Evolutionary conservation across 345 rosid species (phyloP).

Genomic region (Brassica cretica): DNA sequence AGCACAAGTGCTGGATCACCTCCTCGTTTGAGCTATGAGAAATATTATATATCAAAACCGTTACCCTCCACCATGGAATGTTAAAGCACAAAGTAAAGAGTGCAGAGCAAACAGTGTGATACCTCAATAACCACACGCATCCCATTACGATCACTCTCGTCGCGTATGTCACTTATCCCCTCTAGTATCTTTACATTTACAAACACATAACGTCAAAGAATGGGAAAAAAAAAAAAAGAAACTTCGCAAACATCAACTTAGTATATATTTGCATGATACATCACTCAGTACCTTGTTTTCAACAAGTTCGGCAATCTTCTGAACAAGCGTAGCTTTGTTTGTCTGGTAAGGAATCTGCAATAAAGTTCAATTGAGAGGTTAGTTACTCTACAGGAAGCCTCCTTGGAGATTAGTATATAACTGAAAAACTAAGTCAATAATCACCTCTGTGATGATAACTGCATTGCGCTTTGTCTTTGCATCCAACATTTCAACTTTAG

Average conservation of each 20-base stretch:
- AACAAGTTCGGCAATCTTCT: slow-evolving; percentile 97
- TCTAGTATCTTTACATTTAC: slow-evolving; percentile 63
- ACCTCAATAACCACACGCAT: slow-evolving; percentile 98
- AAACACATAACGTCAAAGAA: slow-evolving; percentile 19
- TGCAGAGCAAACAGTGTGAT: slow-evolving; percentile 22
- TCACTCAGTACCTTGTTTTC: slow-evolving; percentile 66
- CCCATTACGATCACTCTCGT: slow-evolving; percentile 94
- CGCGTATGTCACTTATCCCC: slow-evolving; percentile 92
- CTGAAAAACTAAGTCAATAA: slow-evolving; percentile 5
- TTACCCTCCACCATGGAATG: slow-evolving; percentile 11
- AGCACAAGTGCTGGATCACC: slow-evolving; percentile 78
- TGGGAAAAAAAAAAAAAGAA: not conserved
- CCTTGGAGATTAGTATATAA: slow-evolving; percentile 10
- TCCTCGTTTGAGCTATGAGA: slow-evolving; percentile 77
- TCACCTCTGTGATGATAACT: slow-evolving; percentile 86
- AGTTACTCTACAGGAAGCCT: slow-evolving; percentile 20
- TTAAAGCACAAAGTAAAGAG: not conserved
- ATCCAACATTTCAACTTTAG: slow-evolving; percentile 79
- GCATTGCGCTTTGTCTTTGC: slow-evolving; percentile 73
- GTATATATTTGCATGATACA: not conserved
- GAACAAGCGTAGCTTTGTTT: slow-evolving; percentile 85
- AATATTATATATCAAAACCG: not conserved
- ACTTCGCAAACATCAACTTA: not conserved
- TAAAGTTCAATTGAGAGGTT: slow-evolving; percentile 12
- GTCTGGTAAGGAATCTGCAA: slow-evolving; percentile 92